Conservation (phyloP, 495 filamentous ascomycete species). For the Neurospora intermedia region DNA sequence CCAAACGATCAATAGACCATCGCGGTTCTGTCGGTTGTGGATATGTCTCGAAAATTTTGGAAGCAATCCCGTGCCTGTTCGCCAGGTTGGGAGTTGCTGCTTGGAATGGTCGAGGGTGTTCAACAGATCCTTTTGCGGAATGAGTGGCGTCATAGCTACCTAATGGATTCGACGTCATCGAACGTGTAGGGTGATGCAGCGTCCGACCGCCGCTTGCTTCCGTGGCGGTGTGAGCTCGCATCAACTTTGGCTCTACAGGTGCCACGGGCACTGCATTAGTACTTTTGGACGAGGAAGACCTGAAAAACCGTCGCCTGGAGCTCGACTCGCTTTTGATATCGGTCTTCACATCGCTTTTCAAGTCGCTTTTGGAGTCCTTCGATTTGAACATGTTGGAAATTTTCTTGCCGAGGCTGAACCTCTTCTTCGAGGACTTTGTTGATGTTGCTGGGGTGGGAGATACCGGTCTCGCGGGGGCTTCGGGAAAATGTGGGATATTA, state of each 20-base stretch:
- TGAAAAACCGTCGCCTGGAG: background rate
- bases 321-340: background rate
- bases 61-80: background rate
- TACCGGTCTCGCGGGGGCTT: constrained; percentile 6
- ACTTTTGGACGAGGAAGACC: background rate
- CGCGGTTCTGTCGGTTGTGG: background rate
- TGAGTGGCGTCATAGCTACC: background rate
- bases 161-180: background rate
- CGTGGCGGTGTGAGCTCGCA: background rate
- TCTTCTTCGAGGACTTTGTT: background rate
- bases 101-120: background rate
- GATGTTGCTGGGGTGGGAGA: background rate
- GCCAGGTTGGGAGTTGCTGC: background rate
- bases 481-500: constrained; percentile 12
- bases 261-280: background rate
- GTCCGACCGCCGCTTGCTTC: background rate
- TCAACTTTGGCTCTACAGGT: background rate
- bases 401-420: background rate
- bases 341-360: background rate
- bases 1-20: background rate
- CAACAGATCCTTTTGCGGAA: background rate
- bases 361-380: background rate
- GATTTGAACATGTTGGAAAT: background rate
- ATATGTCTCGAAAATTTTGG: background rate
- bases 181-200: background rate